phyloP scores from a whole-genome alignment of 441 rosid species.

The Kokia cookei region DNA sequence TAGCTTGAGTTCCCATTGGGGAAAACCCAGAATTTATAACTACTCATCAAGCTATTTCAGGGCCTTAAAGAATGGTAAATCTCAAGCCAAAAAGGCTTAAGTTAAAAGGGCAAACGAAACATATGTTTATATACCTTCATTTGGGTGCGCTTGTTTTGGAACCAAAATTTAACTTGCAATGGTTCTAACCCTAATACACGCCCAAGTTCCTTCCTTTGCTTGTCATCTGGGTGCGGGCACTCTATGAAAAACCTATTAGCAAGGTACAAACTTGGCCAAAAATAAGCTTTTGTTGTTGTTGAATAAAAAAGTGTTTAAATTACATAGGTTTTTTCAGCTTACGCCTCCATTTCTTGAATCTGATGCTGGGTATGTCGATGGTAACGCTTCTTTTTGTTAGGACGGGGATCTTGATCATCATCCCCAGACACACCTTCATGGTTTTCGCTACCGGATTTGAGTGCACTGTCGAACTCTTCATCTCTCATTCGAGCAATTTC shows the following conservation, averaged over 20 bases:
- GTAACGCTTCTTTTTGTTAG: conserved; percentile 54
- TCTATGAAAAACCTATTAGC: conserved; percentile 48
- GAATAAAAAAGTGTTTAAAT: neutral
- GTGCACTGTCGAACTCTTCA: conserved; percentile 63
- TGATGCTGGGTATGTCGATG: conserved; percentile 77
- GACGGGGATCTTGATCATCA: conserved; percentile 59
- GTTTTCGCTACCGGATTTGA: conserved; percentile 86
- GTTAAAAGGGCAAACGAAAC: neutral
- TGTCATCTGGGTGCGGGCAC: conserved; percentile 96
- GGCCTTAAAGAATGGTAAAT: neutral
- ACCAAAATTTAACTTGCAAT: conserved; percentile 91
- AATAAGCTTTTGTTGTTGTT: neutral
- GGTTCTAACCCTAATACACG: conserved; percentile 71
- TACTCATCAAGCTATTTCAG: neutral
- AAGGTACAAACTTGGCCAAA: neutral
- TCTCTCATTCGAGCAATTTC: conserved; percentile 50
- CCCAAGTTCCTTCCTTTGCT: conserved; percentile 78
- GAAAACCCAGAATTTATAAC: too few species aligned
- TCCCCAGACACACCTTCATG: conserved; percentile 72
- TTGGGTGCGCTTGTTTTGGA: conserved; percentile 96
- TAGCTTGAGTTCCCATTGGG: neutral
- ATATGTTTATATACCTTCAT: conserved; percentile 49
- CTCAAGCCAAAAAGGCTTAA: neutral
- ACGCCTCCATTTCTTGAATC: conserved; percentile 87
- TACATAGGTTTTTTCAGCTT: conserved; percentile 5